These are phyloP conservation scores for Fagopyrum tataricum DNA, from an alignment of 148 eudicot genomes.

Conservation along the genomic window DNA sequence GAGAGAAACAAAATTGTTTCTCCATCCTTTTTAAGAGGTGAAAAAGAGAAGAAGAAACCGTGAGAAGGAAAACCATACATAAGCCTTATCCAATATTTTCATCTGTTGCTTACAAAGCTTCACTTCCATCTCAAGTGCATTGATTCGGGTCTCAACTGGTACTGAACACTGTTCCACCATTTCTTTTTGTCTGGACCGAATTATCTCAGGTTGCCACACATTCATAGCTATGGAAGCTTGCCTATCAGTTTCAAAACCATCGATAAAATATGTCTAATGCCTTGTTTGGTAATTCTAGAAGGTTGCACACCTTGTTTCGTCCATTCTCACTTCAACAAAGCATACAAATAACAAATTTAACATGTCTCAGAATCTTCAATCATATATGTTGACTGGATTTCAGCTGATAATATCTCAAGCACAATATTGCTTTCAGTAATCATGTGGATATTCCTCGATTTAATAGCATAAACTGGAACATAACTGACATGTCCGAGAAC, in stretches of 20 bases:
- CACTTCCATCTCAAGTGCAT: slow-evolving; percentile 75
- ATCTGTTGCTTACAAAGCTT: slow-evolving; percentile 84
- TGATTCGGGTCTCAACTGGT: slow-evolving; percentile 57
- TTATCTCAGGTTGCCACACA: slow-evolving; percentile 88
- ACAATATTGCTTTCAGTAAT: not conserved
- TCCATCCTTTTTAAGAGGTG: slow-evolving; percentile 1
- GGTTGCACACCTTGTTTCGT: not conserved
- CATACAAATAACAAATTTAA: not conserved
- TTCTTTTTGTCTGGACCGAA: slow-evolving; percentile 66
- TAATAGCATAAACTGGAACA: not conserved
- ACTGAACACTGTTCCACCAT: slow-evolving; percentile 74
- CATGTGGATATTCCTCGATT: not conserved
- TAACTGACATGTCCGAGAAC: not conserved
- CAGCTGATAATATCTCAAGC: not conserved
- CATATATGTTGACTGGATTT: not conserved
- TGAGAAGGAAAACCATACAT: slow-evolving; percentile 37
- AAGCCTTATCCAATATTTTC: slow-evolving; percentile 40
- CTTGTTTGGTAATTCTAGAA: not conserved
- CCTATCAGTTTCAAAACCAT: slow-evolving; percentile 28
- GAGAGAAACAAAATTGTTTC: not conserved
- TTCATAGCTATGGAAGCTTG: slow-evolving; percentile 83
- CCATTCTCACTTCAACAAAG: not conserved
- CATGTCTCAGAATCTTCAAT: not conserved
- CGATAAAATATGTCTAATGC: not conserved
- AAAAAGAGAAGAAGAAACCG: slow-evolving; percentile 13